phyloP scores from a whole-genome alignment of 2,329 filamentous ascomycete species.

The Rachicladosporium sp. region DNA sequence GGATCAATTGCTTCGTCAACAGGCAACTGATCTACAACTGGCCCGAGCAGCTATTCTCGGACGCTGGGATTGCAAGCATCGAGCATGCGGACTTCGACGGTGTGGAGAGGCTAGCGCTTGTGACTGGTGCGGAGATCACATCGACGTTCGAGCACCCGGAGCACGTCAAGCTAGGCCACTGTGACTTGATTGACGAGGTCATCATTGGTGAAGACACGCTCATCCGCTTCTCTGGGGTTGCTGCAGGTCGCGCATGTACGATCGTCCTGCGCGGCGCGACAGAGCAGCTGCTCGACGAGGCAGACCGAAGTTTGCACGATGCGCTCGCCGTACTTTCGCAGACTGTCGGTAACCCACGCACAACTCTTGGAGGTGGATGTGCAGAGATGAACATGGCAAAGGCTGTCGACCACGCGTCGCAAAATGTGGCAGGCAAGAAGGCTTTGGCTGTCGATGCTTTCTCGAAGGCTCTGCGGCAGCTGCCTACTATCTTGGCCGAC shows the following conservation, averaged over 20 bases:
- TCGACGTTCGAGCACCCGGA: constrained; percentile 98
- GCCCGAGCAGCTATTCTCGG: constrained; percentile 96
- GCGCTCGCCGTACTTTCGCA: constrained; percentile 92
- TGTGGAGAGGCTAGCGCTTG: constrained; percentile 84
- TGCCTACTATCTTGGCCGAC: constrained; percentile 93
- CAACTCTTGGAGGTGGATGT: constrained; percentile 87
- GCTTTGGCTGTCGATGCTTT: constrained; percentile 87
- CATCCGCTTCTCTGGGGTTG: constrained; percentile 94
- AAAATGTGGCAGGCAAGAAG: constrained; percentile 93
- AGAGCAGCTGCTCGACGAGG: constrained; percentile 92
- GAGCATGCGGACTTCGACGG: constrained; percentile 99
- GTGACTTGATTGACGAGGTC: constrained; percentile 91
- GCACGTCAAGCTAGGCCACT: constrained; percentile 88
- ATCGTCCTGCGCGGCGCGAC: constrained; percentile 93
- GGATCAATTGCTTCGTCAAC: constrained; percentile 99
- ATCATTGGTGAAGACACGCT: constrained; percentile 97
- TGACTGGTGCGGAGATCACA: constrained; percentile 93
- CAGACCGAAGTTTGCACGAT: constrained; percentile 90
- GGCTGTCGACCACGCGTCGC: constrained; percentile 85
- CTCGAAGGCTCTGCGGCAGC: constrained; percentile 74
- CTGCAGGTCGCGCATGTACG: constrained; percentile 86
- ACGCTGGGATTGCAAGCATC: constrained; percentile 95
- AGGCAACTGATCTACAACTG: constrained; percentile 99
- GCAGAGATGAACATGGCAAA: constrained; percentile 99
- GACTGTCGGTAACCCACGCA: constrained; percentile 86